Conservation (phyloP, 2,329 filamentous ascomycete species). For the Epichloe uncinata region DNA sequence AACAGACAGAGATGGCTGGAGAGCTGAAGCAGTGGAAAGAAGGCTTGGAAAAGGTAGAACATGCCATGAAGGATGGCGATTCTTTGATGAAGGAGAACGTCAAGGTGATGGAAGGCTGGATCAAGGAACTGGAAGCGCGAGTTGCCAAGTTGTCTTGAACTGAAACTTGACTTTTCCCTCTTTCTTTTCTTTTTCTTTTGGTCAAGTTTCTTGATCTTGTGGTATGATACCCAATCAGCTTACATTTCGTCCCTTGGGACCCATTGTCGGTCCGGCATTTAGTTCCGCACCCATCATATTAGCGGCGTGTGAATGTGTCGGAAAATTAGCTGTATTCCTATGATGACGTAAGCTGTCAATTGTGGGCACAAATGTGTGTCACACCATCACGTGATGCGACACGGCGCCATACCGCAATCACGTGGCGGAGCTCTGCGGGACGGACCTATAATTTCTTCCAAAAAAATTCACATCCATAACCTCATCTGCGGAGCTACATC, state of each 20-base stretch:
- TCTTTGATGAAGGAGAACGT: slow-evolving; percentile 64
- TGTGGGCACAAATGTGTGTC: too few relatives aligned
- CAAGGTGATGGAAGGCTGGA: slow-evolving; percentile 76
- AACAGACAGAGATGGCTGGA: slow-evolving; percentile 67
- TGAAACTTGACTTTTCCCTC: too few relatives aligned
- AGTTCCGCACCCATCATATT: neutral
- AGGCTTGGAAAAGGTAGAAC: slow-evolving; percentile 66
- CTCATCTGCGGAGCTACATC: neutral
- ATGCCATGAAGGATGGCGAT: slow-evolving; percentile 57
- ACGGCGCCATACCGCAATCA: neutral
- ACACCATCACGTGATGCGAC: too few relatives aligned
- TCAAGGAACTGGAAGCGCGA: slow-evolving; percentile 71
- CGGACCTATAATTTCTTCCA: neutral
- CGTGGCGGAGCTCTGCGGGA: neutral
- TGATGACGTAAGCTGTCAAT: too few relatives aligned
- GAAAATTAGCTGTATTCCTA: too few relatives aligned
- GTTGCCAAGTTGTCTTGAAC: slow-evolving; percentile 43
- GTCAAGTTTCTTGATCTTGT: neutral
- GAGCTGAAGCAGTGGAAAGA: slow-evolving; percentile 82
- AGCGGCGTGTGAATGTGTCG: too few relatives aligned
- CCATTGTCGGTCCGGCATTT: neutral
- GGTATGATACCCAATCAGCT: slow-evolving; percentile 8
- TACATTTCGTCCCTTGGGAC: neutral
- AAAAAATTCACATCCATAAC: neutral
- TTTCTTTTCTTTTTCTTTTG: neutral